Percentiles rank a stretch among this genome's conserved stretches.
Evolutionary conservation across 306 rosid species (phyloP).

Genomic region (Fagus crenata): DNA sequence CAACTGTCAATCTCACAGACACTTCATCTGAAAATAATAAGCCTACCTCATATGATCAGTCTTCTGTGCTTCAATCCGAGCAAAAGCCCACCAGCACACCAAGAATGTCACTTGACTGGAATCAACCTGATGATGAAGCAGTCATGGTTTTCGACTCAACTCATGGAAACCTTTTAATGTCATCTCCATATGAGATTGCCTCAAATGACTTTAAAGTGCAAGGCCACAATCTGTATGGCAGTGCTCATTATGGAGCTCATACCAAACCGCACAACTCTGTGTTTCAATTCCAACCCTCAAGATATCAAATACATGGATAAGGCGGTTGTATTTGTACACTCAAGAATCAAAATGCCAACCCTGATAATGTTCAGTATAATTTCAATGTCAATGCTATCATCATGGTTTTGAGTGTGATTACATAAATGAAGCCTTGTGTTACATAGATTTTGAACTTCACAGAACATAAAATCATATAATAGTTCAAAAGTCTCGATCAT

Average conservation of each 20-base stretch:
- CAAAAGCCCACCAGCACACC: slow-evolving; percentile 41
- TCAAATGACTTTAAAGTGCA: slow-evolving; percentile 40
- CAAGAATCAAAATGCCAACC: slow-evolving; percentile 36
- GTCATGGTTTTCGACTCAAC: slow-evolving; percentile 50
- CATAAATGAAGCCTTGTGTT: slow-evolving; percentile 32
- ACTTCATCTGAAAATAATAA: slow-evolving; percentile 43
- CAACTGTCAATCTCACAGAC: slow-evolving; percentile 66
- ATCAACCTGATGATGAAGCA: slow-evolving; percentile 38
- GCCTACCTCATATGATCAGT: slow-evolving; percentile 36
- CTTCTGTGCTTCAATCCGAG: slow-evolving; percentile 38
- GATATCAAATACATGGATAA: slow-evolving; percentile 49
- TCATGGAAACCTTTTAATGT: slow-evolving; percentile 40
- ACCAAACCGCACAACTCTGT: slow-evolving; percentile 38
- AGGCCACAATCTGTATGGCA: slow-evolving; percentile 51
- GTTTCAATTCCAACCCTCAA: slow-evolving; percentile 45
- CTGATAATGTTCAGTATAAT: slow-evolving; percentile 29
- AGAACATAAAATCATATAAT: slow-evolving; percentile 21
- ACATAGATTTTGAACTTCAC: slow-evolving; percentile 33
- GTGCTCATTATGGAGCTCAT: slow-evolving; percentile 54
- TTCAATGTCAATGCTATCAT: slow-evolving; percentile 19
- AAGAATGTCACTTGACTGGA: slow-evolving; percentile 42
- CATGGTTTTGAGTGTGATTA: slow-evolving; percentile 40
- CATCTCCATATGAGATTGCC: slow-evolving; percentile 48
- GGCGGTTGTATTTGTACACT: slow-evolving; percentile 32
- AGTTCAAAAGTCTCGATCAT: slow-evolving; percentile 23